Evolutionary conservation across 73 alveolate species (phyloP).

Genomic region (Paramecium sonneborni): DNA sequence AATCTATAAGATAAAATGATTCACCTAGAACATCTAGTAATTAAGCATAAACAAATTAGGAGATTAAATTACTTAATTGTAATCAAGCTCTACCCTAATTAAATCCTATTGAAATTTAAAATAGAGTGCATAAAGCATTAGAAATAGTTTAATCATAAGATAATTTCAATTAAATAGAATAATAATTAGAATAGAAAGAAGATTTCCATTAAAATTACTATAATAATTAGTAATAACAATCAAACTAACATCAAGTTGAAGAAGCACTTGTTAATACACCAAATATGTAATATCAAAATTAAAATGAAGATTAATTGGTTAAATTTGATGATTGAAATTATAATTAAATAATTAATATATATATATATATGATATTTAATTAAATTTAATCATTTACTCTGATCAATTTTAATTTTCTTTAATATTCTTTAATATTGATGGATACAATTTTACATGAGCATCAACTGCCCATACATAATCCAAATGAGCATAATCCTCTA

Average conservation of each 20-base stretch:
- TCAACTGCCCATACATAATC: slow-evolving; percentile 73
- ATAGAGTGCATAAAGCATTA: background rate
- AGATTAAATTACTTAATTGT: background rate
- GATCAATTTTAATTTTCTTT: slow-evolving; percentile 16
- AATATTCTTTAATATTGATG: slow-evolving; percentile 28
- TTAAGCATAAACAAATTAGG: background rate
- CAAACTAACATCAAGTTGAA: background rate
- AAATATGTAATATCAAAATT: background rate
- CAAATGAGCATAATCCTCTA: slow-evolving; percentile 69
- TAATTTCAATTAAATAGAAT: background rate
- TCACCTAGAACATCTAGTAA: background rate
- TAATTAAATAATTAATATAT: background rate
- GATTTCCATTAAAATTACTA: background rate
- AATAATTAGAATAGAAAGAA: background rate
- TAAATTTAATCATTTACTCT: slow-evolving; percentile 2
- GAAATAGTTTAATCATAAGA: background rate
- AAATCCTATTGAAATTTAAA: background rate
- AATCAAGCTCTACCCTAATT: background rate
- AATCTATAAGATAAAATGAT: background rate
- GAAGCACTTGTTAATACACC: background rate
- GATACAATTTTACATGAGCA: slow-evolving; percentile 62
- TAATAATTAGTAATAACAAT: background rate
- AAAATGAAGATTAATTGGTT: background rate
- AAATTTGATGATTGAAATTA: background rate
- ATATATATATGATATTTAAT: background rate